phyloP scores from a whole-genome alignment of 164 flowering plant species.

The Magnolia sinica region DNA sequence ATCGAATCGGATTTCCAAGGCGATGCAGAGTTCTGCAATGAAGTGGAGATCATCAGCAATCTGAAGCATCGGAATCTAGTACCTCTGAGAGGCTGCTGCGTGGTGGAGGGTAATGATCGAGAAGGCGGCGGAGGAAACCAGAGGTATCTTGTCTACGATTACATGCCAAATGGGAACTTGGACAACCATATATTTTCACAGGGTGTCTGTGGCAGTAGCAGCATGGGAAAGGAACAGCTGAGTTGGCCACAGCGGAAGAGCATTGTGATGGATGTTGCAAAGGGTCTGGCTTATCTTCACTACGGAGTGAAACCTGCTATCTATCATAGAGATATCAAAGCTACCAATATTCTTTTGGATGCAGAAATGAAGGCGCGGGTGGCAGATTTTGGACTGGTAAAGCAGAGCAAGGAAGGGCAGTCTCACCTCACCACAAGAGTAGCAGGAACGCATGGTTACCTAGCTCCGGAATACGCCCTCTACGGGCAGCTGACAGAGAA shows the following conservation, averaged over 20 bases:
- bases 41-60: constrained; percentile 71
- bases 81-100: constrained; percentile 66
- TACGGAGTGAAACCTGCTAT: constrained; percentile 83
- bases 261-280: constrained; percentile 74
- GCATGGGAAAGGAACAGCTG: constrained; percentile 22
- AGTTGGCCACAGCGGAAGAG: constrained; percentile 72
- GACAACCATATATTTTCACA: constrained; percentile 40
- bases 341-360: constrained; percentile 75
- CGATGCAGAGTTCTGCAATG: constrained; percentile 59
- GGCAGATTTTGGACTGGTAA: constrained; percentile 80
- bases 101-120: constrained; percentile 28
- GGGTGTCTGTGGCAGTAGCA: constrained; percentile 2
- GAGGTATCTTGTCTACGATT: constrained; percentile 64
- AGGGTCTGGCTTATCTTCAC: constrained; percentile 74
- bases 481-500: constrained; percentile 87
- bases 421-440: constrained; percentile 87
- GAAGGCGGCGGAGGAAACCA: constrained; percentile 25
- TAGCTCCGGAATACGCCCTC: constrained; percentile 85
- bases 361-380: constrained; percentile 70
- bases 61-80: constrained; percentile 72
- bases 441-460: constrained; percentile 85
- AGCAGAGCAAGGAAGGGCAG: constrained; percentile 66
- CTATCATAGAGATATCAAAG: constrained; percentile 75
- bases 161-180: constrained; percentile 77
- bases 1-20: constrained; percentile 57